A percentile compares a stretch with the other conserved stretches of the same genome.
Evolutionary conservation across 2,329 filamentous ascomycete species (phyloP).

Genomic region (Zopfia rhizophila): DNA sequence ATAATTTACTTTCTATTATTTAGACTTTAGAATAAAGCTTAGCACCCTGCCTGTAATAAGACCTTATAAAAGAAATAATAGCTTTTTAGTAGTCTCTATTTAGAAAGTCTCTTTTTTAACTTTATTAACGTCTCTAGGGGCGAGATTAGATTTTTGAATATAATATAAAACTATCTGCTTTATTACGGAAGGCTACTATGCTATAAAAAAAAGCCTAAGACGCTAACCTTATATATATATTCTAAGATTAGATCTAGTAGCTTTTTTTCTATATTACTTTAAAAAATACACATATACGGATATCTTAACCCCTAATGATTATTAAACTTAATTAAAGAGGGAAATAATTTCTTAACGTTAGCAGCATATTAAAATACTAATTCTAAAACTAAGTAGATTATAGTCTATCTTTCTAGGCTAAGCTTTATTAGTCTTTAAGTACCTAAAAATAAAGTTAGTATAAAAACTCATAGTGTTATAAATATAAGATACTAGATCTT

Average conservation of each 20-base stretch:
- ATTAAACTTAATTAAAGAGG: slow-evolving; percentile 58
- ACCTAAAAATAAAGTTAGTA: too few relatives aligned
- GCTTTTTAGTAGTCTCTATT: slow-evolving; percentile 41
- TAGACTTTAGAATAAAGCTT: slow-evolving; percentile 63
- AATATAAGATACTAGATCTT: too few relatives aligned
- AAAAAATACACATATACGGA: slow-evolving; percentile 62
- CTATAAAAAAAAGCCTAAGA: slow-evolving; percentile 58
- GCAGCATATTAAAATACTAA: slow-evolving; percentile 51
- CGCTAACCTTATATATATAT: slow-evolving; percentile 57
- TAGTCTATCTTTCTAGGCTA: slow-evolving; percentile 65
- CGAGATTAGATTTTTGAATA: slow-evolving; percentile 53
- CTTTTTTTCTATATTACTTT: slow-evolving; percentile 44
- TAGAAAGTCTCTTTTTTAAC: slow-evolving; percentile 48
- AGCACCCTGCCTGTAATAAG: slow-evolving; percentile 68
- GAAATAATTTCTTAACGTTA: slow-evolving; percentile 41
- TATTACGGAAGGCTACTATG: slow-evolving; percentile 42
- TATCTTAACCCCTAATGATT: slow-evolving; percentile 49
- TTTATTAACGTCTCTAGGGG: slow-evolving; percentile 35
- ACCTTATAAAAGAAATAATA: slow-evolving; percentile 63
- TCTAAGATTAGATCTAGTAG: slow-evolving; percentile 38
- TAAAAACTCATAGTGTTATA: too few relatives aligned
- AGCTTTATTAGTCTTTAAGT: slow-evolving; percentile 62
- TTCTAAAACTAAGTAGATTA: slow-evolving; percentile 64
- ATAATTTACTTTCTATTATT: slow-evolving; percentile 74
- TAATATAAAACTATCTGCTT: slow-evolving; percentile 55